Conservation (phyloP, 345 rosid species). For the Orychophragmus violaceus region DNA sequence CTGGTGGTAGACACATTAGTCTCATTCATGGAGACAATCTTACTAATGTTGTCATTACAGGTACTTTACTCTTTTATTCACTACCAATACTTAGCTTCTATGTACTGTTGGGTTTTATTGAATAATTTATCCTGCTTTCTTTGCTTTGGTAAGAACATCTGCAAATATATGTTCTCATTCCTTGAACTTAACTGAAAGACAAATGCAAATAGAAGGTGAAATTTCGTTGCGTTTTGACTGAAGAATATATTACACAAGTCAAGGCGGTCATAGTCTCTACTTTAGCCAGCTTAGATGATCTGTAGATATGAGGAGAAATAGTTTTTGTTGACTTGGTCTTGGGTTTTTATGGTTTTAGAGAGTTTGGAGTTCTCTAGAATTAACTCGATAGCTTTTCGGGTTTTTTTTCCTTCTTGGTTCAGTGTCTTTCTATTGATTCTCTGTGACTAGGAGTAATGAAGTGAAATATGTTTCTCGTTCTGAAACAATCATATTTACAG, state of each 20-base stretch:
- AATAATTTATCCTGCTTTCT: neutral
- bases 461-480: neutral
- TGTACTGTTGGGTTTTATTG: neutral
- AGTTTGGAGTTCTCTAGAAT: neutral
- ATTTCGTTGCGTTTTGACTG: neutral
- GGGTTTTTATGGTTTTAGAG: neutral
- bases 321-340: neutral
- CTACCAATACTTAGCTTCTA: neutral
- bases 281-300: neutral
- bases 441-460: neutral
- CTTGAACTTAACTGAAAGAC: neutral
- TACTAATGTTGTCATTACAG: conserved; percentile 78
- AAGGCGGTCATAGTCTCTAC: neutral
- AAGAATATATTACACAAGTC: neutral
- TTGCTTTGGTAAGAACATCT: neutral
- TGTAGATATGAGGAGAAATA: neutral
- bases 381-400: neutral
- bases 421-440: neutral
- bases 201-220: neutral
- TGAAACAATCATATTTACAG: conserved; percentile 31
- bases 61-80: conserved; percentile 28
- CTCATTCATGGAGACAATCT: conserved; percentile 95
- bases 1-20: conserved; percentile 94
- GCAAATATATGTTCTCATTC: too few relatives aligned
- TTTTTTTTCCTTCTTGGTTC: too few relatives aligned